Conservation (phyloP, 306 rosid genomes). For the Acmispon strigosus region DNA sequence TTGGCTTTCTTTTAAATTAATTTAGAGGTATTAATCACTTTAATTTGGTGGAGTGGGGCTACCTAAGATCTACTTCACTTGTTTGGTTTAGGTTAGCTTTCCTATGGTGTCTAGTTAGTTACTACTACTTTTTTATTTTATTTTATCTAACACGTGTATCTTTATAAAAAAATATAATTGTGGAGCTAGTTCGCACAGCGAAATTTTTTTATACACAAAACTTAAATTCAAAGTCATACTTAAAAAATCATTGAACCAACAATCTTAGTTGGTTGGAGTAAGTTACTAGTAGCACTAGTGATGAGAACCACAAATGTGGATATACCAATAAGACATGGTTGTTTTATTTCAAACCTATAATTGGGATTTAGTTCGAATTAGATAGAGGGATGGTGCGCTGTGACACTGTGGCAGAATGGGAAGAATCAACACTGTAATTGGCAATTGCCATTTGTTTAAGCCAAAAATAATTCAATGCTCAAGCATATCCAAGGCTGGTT, state of each 20-base stretch:
- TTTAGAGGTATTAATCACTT: constrained; percentile 13
- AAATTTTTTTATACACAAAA: no score
- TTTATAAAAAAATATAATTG: no score
- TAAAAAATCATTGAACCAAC: no score
- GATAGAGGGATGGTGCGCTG: not conserved
- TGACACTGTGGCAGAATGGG: not conserved
- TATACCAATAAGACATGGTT: not conserved
- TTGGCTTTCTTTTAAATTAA: not conserved
- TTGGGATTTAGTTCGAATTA: not conserved
- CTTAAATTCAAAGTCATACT: no score
- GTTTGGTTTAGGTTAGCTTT: constrained; percentile 22
- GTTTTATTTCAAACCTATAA: not conserved
- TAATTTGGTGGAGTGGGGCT: constrained; percentile 22
- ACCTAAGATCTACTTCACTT: constrained; percentile 24
- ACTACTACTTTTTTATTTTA: no score
- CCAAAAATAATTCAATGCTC: no score
- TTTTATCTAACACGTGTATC: no score
- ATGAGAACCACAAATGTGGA: not conserved
- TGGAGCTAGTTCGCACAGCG: no score
- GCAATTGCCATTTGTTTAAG: not conserved
- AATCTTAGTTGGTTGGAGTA: not conserved
- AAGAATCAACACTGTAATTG: not conserved
- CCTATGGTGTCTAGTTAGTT: not conserved
- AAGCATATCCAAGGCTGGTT: no score
- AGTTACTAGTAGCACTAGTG: not conserved